phyloP scores from a whole-genome alignment of 2,329 filamentous ascomycete species.

The Fusarium transvaalense region DNA sequence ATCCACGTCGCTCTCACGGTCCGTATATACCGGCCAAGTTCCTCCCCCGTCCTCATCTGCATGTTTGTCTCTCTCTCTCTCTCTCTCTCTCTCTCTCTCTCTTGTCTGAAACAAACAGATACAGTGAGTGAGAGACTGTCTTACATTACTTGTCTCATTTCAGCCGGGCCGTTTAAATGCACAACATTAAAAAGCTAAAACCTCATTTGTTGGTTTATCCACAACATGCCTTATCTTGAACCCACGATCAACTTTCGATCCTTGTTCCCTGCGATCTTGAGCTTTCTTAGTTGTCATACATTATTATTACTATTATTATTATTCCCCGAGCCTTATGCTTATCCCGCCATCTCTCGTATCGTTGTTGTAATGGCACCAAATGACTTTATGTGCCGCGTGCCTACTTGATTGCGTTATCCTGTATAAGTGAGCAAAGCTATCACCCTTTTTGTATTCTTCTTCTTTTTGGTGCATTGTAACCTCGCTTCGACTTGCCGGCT shows the following conservation, averaged over 20 bases:
- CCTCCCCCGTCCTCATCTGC: constrained; percentile 13
- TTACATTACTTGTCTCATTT: too few species aligned
- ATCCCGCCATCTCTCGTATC: constrained; percentile 1
- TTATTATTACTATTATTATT: constrained; percentile 13
- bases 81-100: constrained; percentile 9
- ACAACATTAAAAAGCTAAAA: neutral
- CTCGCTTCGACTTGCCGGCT: constrained; percentile 18
- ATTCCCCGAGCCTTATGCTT: constrained; percentile 14
- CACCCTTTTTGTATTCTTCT: constrained; percentile 1
- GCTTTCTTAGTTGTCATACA: neutral
- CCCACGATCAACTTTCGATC: neutral
- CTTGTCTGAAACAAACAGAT: neutral
- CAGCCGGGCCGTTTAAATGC: constrained; percentile 31
- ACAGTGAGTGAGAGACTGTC: too few species aligned
- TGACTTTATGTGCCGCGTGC: constrained; percentile 29
- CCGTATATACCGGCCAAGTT: constrained; percentile 42
- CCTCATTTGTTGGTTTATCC: neutral
- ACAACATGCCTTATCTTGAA: constrained; percentile 23
- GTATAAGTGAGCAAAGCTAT: constrained; percentile 25
- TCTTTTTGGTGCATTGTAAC: constrained; percentile 9
- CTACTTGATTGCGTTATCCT: constrained; percentile 10
- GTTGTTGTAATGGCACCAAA: neutral
- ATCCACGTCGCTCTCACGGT: constrained; percentile 42
- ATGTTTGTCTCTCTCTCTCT: constrained; percentile 14
- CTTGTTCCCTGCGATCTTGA: constrained; percentile 36